These are phyloP conservation scores for Quercus alba DNA, from an alignment of 306 rosid genomes.

Conservation along the genomic window DNA sequence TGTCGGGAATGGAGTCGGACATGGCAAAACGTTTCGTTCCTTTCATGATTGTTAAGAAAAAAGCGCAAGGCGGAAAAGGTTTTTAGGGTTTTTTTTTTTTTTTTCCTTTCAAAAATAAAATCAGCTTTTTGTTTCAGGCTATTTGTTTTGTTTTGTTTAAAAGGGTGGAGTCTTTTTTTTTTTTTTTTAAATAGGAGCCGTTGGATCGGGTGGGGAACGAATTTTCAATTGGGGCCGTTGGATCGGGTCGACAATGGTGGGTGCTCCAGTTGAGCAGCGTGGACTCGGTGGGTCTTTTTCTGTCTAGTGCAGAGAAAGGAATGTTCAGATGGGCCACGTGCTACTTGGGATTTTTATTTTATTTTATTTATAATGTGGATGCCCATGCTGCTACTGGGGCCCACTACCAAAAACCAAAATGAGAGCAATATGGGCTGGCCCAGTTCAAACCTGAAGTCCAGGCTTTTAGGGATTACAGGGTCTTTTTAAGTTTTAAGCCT, in stretches of 20 bases:
- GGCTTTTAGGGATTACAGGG: too few species aligned
- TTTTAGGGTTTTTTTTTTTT: slow-evolving; percentile 30
- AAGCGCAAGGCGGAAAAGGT: neutral
- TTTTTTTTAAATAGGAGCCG: slow-evolving; percentile 6
- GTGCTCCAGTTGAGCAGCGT: neutral
- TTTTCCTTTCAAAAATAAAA: neutral
- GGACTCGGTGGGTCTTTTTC: too few species aligned
- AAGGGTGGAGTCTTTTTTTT: slow-evolving; percentile 10
- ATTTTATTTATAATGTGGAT: neutral
- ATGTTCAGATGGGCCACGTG: slow-evolving; percentile 28
- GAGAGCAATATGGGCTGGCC: neutral
- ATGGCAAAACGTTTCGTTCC: slow-evolving; percentile 73
- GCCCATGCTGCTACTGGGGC: neutral
- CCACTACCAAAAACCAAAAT: slow-evolving; percentile 1
- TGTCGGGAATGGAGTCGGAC: slow-evolving; percentile 56
- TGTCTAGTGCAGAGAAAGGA: neutral
- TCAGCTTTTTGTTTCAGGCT: slow-evolving; percentile 7
- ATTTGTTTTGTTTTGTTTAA: neutral
- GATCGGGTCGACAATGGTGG: slow-evolving; percentile 15
- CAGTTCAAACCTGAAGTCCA: too few species aligned
- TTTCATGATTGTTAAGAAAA: slow-evolving; percentile 33
- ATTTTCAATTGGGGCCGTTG: slow-evolving; percentile 46
- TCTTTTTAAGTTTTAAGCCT: too few species aligned
- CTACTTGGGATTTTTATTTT: neutral
- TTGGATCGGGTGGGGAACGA: slow-evolving; percentile 40